Conservation (phyloP, 73 alveolate species). For the Paramecium sexaurelia region DNA sequence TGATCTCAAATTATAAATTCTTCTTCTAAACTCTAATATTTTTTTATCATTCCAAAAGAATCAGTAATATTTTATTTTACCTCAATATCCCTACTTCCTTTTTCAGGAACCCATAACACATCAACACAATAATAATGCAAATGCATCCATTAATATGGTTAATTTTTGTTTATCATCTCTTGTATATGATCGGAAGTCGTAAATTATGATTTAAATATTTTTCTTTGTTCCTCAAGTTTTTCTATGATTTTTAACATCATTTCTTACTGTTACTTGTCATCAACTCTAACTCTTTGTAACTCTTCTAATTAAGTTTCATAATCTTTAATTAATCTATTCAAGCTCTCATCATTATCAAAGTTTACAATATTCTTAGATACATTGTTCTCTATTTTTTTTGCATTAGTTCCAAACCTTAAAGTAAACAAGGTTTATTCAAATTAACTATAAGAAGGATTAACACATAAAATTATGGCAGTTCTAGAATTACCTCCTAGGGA, state of each 20-base stretch:
- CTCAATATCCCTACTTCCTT: slow-evolving; percentile 4
- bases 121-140: slow-evolving; percentile 1
- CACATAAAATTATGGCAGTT: slow-evolving; percentile 77
- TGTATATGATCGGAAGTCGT: slow-evolving; percentile 26
- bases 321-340: slow-evolving; percentile 66
- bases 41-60: slow-evolving; percentile 9
- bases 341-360: slow-evolving; percentile 71
- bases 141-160: slow-evolving; percentile 14
- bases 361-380: slow-evolving; percentile 75
- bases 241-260: slow-evolving; percentile 15
- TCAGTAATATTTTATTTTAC: background rate
- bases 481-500: slow-evolving; percentile 71
- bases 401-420: slow-evolving; percentile 89
- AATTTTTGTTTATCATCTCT: background rate
- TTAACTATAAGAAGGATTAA: slow-evolving; percentile 80
- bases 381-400: slow-evolving; percentile 94
- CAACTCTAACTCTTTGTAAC: slow-evolving; percentile 67
- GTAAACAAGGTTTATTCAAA: slow-evolving; percentile 65
- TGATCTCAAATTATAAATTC: background rate
- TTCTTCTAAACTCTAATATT: background rate
- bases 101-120: slow-evolving; percentile 42
- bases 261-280: slow-evolving; percentile 15
- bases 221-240: slow-evolving; percentile 49
- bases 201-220: slow-evolving; percentile 33
- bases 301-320: slow-evolving; percentile 72